Evolutionary conservation across 176 grass and related monocot species (phyloP), one percentile per base, ranked within the genome.

Genomic region (Ananas comosus): DNA sequence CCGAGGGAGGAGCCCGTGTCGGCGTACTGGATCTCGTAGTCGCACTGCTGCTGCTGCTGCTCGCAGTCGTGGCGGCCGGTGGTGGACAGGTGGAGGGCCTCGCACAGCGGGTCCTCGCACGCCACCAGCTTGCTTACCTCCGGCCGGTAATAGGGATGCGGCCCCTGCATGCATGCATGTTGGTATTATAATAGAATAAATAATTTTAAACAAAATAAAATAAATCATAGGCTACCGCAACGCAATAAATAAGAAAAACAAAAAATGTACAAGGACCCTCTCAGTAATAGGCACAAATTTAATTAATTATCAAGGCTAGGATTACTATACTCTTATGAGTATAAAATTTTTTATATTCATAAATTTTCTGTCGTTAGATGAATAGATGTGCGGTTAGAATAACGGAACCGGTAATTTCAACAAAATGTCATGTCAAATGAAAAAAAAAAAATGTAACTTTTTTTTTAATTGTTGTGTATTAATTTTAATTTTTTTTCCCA

Each of bases 21-120:
- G 3, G 86, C 86, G 71, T 97, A 97, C 71, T 64, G 87, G 33
- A 97, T 82, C 84, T 90, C 77, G 56, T 97, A 97, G 68, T 97
- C 84, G 47, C 93, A 97, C 70, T 92, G 85, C 58, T 80, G 65
- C 23, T 74, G 51, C 0, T 74, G 5, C 50, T 82, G 72, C 0
- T 86, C 80, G 0, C 90, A 89, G 13, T 33, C 65, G 69, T 84
- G 78, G 56, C 27, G n/a, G 49, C 65, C 47, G 42, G 10, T 77
- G 53, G 27, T 69, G 33, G 53, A 11, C 53, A 53, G 25, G 52
- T 77, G 75, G 19, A 97, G 71, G 1, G 81, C 74, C n/a, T 74
- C 68, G 67, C 94, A 97, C 63, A 90, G 80, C 14, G 94, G 51
- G n/a, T 85, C 76, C 8, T 68, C 68, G 21, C 94, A 93, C 1